phyloP scores from a whole-genome alignment of 495 filamentous ascomycete genomes.

The Penicillium crystallinum region DNA sequence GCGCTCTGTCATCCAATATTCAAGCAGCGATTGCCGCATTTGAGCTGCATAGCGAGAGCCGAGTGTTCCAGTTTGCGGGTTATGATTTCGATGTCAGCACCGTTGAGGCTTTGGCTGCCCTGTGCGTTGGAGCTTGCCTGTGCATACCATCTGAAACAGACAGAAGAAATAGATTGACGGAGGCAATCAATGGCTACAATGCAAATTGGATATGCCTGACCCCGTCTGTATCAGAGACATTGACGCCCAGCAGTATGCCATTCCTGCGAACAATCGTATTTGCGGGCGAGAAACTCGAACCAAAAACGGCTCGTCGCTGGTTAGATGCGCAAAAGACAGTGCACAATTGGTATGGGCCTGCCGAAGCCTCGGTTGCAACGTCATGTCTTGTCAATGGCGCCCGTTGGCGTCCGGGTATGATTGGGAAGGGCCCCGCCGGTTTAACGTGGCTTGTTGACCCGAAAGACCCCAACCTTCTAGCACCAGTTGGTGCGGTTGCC shows the following conservation, averaged over 20 bases:
- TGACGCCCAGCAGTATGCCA: not conserved
- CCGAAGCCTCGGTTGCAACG: not conserved
- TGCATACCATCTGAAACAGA: not conserved
- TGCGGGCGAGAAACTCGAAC: not conserved
- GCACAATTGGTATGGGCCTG: not conserved
- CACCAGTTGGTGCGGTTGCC: not conserved
- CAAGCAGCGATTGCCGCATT: not conserved
- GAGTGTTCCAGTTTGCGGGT: not conserved
- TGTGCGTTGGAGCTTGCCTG: not conserved
- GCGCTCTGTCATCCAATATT: not conserved
- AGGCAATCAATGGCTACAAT: not conserved
- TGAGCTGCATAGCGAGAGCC: not conserved
- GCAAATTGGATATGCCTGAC: not conserved
- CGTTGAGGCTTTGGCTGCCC: not conserved
- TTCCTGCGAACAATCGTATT: not conserved
- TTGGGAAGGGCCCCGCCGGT: not conserved
- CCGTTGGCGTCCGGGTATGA: not conserved
- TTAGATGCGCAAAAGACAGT: not conserved
- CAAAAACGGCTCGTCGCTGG: not conserved
- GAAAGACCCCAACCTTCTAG: not conserved
- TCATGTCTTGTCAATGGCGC: not conserved
- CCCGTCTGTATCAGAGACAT: not conserved
- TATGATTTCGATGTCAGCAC: not conserved
- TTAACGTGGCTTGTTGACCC: not conserved
- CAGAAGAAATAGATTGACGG: not conserved